phyloP scores from a whole-genome alignment of 2,329 filamentous ascomycete species.

The Aschersonia sp. region DNA sequence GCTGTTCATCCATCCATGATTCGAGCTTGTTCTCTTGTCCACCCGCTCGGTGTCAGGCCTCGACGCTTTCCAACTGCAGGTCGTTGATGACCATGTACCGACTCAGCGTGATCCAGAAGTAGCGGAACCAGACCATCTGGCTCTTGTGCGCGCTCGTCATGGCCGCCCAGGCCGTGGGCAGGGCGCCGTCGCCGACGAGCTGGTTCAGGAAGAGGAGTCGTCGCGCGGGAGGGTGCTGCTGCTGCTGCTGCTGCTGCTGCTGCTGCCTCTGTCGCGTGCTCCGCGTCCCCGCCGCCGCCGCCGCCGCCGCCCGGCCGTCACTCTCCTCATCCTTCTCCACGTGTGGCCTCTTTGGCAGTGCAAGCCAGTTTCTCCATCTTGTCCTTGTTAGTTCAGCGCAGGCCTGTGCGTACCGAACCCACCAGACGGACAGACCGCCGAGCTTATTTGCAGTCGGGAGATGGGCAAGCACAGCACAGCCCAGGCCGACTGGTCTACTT shows the following conservation, averaged over 20 bases:
- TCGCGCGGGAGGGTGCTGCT: slow-evolving; percentile 27
- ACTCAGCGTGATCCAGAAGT: slow-evolving; percentile 83
- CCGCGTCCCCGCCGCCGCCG: slow-evolving; percentile 2
- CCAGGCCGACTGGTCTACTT: background rate
- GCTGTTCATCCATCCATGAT: too few relatives aligned
- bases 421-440: background rate
- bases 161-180: slow-evolving; percentile 53
- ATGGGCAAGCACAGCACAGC: background rate
- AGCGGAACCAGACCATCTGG: slow-evolving; percentile 98
- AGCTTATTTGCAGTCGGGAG: background rate
- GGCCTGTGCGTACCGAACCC: background rate
- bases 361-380: background rate
- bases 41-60: background rate
- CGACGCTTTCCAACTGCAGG: slow-evolving; percentile 39
- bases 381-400: background rate
- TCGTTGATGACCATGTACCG: slow-evolving; percentile 96
- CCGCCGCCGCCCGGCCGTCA: background rate
- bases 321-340: background rate
- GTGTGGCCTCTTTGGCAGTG: background rate
- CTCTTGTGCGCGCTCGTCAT: slow-evolving; percentile 87
- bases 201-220: slow-evolving; percentile 59
- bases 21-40: too few relatives aligned
- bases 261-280: too few relatives aligned
- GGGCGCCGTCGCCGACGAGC: slow-evolving; percentile 41
- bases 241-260: slow-evolving; percentile 15